Evolutionary conservation across 2,329 filamentous ascomycete species (phyloP).

Genomic region (Ascochyta clinopodiicola): DNA sequence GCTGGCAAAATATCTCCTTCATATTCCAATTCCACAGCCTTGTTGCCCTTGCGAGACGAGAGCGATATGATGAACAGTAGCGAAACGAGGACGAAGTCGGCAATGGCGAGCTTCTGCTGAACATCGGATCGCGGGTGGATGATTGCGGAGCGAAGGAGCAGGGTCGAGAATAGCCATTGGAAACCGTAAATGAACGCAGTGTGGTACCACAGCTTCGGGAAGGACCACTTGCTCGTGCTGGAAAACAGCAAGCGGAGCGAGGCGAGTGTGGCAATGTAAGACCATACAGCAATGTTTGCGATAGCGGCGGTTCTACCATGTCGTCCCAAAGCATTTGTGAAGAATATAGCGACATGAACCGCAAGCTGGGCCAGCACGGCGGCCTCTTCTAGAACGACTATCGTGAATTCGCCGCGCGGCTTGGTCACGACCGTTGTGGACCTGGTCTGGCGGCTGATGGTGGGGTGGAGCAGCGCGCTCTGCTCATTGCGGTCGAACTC

Average conservation of each 20-base stretch:
- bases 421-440: conserved; percentile 73
- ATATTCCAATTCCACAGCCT: conserved; percentile 84
- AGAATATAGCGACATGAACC: conserved; percentile 70
- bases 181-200: conserved; percentile 82
- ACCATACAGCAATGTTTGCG: conserved; percentile 75
- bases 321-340: conserved; percentile 65
- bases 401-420: conserved; percentile 73
- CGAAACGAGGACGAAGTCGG: conserved; percentile 76
- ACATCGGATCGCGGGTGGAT: conserved; percentile 74
- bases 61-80: conserved; percentile 78
- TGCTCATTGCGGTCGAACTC: conserved; percentile 65
- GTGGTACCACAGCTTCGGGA: conserved; percentile 88
- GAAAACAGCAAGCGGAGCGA: conserved; percentile 73
- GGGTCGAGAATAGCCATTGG: conserved; percentile 78
- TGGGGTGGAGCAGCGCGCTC: conserved; percentile 60
- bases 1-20: conserved; percentile 89
- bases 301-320: conserved; percentile 67
- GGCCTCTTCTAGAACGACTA: conserved; percentile 76
- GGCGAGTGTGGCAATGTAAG: conserved; percentile 78
- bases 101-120: conserved; percentile 69
- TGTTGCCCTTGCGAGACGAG: conserved; percentile 89
- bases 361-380: conserved; percentile 75
- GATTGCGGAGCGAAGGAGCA: conserved; percentile 84
- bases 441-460: conserved; percentile 57
- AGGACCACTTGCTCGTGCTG: conserved; percentile 64